Evolutionary conservation across 305 asterid species (phyloP), one percentile per base, ranked within the genome.

Genomic region (Ajuga reptans): DNA sequence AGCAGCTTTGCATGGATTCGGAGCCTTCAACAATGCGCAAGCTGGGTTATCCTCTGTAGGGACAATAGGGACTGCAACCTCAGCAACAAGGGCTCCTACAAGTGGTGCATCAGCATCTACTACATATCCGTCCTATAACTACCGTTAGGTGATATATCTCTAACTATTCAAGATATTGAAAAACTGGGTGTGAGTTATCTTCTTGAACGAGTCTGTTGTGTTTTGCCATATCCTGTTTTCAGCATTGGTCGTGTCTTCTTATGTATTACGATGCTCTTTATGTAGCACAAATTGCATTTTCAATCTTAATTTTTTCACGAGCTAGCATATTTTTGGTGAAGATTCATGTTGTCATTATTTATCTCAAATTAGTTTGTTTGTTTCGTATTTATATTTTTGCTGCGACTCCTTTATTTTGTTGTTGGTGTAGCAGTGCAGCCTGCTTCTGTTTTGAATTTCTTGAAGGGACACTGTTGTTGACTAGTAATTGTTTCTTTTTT

Each of bases 1-100:
- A 65, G 84, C 83, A 14, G 87, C 83, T 46, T 76, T 84, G 74
- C 88, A 76, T 14, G 88, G 90, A 53, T 55, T 84, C 47, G 89
- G 86, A 15, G 68, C 79, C 24, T 85, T 47, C 67, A 87, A 75
- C 76, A 81, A 75, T 75, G 34, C 74, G 11, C 84, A 82, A 55
- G 39, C 72, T 41, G 86, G 87, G 46, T 85, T 78, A 66, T 60
- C 81, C 12, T 49, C 85, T 2, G 16, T 50, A 2, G 91, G 84
- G 45, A 67, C 83, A 7, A 57, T 46, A 9, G 83, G 79, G 72
- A 69, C 82, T 5, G 33, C 80, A 49, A 74, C 78, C 16, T 49
- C 79, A 6, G 59, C 75, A 34, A 31, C 78, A 11, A 81, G 76
- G 72, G 77, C 77, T 74, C 79, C 81, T 4, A 51, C 84, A 45